Evolutionary conservation across 2,329 filamentous ascomycete genomes (phyloP), one percentile per base, ranked within the genome.

Genomic region (Penicillium sp.): DNA sequence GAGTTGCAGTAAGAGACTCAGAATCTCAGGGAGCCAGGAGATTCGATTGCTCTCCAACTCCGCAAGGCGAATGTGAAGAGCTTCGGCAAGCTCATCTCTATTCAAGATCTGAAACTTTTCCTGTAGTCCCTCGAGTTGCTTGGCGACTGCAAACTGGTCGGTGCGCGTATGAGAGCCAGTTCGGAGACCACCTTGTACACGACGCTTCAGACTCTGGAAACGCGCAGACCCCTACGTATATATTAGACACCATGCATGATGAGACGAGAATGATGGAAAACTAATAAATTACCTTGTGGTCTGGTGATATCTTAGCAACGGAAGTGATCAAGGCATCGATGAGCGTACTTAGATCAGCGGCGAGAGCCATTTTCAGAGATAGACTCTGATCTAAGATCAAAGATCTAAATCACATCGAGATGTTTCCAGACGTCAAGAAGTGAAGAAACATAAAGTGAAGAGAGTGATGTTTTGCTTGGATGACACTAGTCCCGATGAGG

Each of bases 21-120:
- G 77, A 14, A 89, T 80, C 64, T 97, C 94, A 0, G 92, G 92
- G 6, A 85, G 85, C 82, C 85, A 93, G 73, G 85, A 86, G 42
- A 81, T 81, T 35, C 74, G 78, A 14, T 74, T 70, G 32, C 74
- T 68, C 11, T 81, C 76, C 20, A 96, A 74, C 57, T 86, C 82
- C 38, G 81, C 75, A 14, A 91, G 72, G 35, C 89, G 81, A 42
- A 71, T 68, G 38, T 79, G 76, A 35, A 92, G 76, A 6, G 85
- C 86, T 69, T 92, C 86, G 13, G 91, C 90, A 26, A 97, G 77
- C 38, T 85, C 85, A 65, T 97, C 92, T 59, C 89, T 85, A 67
- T 89, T 87, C 46, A 90, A 81, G 52, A 97, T 82, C 32, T 86
- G 83, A 65, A 97, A 94, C 65, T 93, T 92, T 76, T 97, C 94